Percentiles rank a stretch among this genome's conserved stretches.
Conservation (phyloP, 768 basidiomycete genomes). For the Tulasnella sp. region DNA sequence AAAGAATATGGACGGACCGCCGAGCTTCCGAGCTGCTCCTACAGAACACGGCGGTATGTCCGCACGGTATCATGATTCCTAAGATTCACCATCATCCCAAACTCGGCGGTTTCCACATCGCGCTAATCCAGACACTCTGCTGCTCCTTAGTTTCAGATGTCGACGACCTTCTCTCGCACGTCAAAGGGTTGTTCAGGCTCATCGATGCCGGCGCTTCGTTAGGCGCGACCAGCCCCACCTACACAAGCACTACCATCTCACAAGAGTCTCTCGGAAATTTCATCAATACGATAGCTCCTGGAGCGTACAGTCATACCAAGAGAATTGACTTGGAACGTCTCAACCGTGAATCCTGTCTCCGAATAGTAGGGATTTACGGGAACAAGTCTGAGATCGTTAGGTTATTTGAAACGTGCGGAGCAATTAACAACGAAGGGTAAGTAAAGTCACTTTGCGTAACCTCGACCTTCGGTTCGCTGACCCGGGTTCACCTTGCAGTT, state of each 20-base stretch:
- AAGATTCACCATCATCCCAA: too few relatives aligned
- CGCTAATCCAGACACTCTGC: too few relatives aligned
- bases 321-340: too few relatives aligned
- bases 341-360: too few relatives aligned
- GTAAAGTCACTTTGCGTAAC: neutral
- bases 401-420: constrained; percentile 37
- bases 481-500: neutral
- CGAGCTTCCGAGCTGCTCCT: neutral
- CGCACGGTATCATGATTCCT: too few relatives aligned
- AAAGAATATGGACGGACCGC: neutral
- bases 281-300: constrained; percentile 48
- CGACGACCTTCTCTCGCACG: constrained; percentile 24
- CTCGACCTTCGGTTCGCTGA: neutral
- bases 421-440: too few relatives aligned
- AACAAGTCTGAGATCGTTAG: too few relatives aligned
- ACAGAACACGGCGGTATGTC: neutral
- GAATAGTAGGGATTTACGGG: too few relatives aligned
- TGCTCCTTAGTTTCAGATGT: too few relatives aligned
- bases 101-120: too few relatives aligned
- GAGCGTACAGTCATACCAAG: too few relatives aligned
- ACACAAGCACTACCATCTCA: constrained; percentile 59
- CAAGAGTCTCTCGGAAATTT: constrained; percentile 49
- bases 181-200: constrained; percentile 50
- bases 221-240: constrained; percentile 53
- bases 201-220: constrained; percentile 52